These are phyloP conservation scores for Picochlorum sp. DNA, from an alignment of 139 green algal genomes.

Conservation along the genomic window DNA sequence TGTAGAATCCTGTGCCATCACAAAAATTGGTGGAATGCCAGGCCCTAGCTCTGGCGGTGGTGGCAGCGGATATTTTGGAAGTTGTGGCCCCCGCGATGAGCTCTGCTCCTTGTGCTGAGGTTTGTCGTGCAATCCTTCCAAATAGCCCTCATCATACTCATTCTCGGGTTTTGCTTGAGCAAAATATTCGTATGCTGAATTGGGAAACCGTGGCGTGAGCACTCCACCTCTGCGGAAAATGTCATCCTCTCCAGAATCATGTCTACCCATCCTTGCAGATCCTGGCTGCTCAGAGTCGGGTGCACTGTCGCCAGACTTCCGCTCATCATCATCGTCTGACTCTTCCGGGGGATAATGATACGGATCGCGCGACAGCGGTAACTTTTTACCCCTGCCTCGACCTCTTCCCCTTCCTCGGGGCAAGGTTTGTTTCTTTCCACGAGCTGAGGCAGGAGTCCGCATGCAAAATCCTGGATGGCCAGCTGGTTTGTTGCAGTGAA, in stretches of 20 bases:
- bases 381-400: not conserved
- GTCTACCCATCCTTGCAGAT: not conserved
- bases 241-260: constrained; percentile 2
- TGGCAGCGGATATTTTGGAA: not conserved
- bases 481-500: constrained; percentile 45
- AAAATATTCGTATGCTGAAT: constrained; percentile 1
- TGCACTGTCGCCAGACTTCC: not conserved
- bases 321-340: not conserved
- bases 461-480: constrained; percentile 43
- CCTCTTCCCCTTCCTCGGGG: not conserved
- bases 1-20: constrained; percentile 24
- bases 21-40: constrained; percentile 28
- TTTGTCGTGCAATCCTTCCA: not conserved
- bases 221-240: constrained; percentile 4
- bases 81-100: constrained; percentile 6
- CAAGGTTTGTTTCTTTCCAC: constrained; percentile 1
- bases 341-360: not conserved
- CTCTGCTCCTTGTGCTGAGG: constrained; percentile 1
- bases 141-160: not conserved
- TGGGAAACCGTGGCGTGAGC: not conserved
- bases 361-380: not conserved
- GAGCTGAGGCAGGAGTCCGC: constrained; percentile 17
- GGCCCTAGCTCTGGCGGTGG: not conserved
- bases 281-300: not conserved
- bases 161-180: not conserved